Base-by-base conservation (phyloP, 768 basidiomycete species). In the Hericium erinaceus region DNA sequence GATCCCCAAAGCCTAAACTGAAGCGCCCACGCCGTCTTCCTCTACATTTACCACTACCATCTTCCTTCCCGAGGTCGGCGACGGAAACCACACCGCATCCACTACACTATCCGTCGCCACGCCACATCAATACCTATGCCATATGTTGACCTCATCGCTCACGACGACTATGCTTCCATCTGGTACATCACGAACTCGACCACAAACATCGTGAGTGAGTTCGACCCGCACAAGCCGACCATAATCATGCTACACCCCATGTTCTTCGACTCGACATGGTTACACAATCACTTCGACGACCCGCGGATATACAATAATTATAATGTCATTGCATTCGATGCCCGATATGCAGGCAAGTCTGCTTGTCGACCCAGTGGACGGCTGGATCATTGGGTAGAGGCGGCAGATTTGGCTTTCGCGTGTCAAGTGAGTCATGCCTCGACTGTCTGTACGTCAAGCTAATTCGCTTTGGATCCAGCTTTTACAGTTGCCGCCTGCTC, bases 271-370 rank as follows among this genome's bases (percentile, higher is more conserved):
- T 81, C 81, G 2, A 74, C 79, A 52, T 92, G 87, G 87, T 71
- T 87, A 57, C 74, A 77, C 28, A 73, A 77, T 33, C 87, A 89
- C 54, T 77, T 88, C 51, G 81, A 81, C 26, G 87, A 91, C 68
- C 78, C 79, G 0, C 77, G 87, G 46, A 70, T 92, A 24, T 68
- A 75, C 60, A 66, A 69, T 0, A 69, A 73, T 44, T 89, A 77
- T 70, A 91, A 91, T 66, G 67, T 91, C 33, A 82, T 91, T 60
- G 85, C 85, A 6, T 85, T 90, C 66, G 89, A 91, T 67, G 79
- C 81, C 64, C 81, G 89, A 11, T 75, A 78, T 10, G 75, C 75
- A 26, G 89, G 89, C 13, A 77, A 73, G 67, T 85, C 85, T 3
- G 67, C 69, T 2, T 77, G 73, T 60, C 75, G 80, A 55, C 79